Conservation (phyloP, 345 rosid genomes). For the Acer negundo region DNA sequence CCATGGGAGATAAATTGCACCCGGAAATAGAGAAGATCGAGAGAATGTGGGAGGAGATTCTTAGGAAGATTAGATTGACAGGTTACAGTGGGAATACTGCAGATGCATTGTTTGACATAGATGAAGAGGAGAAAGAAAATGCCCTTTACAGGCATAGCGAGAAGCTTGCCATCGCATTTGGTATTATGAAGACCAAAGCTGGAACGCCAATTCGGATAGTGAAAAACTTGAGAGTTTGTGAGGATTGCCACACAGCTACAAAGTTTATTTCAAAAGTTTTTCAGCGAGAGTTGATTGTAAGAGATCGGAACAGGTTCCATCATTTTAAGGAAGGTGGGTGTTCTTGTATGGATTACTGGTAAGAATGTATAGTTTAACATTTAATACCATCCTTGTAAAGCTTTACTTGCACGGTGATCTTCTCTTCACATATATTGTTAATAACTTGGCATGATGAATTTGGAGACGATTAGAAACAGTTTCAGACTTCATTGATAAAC, state of each 20-base stretch:
- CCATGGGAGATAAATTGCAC: conserved; percentile 57
- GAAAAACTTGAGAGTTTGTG: conserved; percentile 78
- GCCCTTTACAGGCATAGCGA: conserved; percentile 65
- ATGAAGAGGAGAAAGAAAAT: conserved; percentile 75
- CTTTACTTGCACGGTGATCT: neutral
- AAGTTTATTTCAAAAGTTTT: conserved; percentile 64
- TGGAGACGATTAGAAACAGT: neutral
- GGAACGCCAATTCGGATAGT: conserved; percentile 47
- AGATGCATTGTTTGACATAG: conserved; percentile 67
- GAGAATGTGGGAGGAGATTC: conserved; percentile 64
- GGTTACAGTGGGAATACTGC: conserved; percentile 58
- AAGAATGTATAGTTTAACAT: neutral
- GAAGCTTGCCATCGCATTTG: conserved; percentile 73
- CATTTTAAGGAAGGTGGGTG: conserved; percentile 70
- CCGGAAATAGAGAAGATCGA: conserved; percentile 59
- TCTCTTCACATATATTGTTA: neutral
- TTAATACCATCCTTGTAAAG: neutral
- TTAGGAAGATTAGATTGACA: conserved; percentile 44
- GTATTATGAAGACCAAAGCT: conserved; percentile 51
- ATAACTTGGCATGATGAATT: neutral
- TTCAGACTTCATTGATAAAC: neutral
- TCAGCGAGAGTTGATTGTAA: conserved; percentile 62
- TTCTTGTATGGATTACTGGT: conserved; percentile 83
- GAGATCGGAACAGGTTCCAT: conserved; percentile 77
- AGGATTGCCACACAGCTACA: conserved; percentile 73